These are phyloP conservation scores for Bifiguratus adelaidae DNA, from an alignment of 192 early-diverging fungal genomes.

Conservation along the genomic window DNA sequence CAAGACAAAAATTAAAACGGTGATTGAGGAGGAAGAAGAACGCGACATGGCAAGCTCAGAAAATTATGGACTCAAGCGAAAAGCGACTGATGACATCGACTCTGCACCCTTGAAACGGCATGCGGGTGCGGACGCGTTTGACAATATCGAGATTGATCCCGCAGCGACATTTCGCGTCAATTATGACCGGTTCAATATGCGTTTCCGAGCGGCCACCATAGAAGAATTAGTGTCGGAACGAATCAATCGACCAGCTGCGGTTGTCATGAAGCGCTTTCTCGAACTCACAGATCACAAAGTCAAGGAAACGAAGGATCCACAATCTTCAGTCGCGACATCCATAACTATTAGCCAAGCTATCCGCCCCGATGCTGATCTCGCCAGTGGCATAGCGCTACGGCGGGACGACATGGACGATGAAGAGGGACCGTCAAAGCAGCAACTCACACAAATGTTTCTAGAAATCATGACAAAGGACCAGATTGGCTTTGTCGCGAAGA, in stretches of 20 bases:
- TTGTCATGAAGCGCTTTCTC: constrained; percentile 45
- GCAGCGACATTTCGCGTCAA: constrained; percentile 61
- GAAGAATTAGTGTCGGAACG: constrained; percentile 42
- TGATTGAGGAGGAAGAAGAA: too few species aligned
- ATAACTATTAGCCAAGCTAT: constrained; percentile 37
- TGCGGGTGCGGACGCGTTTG: too few species aligned
- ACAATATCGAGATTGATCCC: too few species aligned
- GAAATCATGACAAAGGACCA: constrained; percentile 40
- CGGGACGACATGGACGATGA: constrained; percentile 4
- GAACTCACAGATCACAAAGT: constrained; percentile 44
- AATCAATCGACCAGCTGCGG: constrained; percentile 52
- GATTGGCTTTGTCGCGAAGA: constrained; percentile 39
- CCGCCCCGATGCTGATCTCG: constrained; percentile 16
- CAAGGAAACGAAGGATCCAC: constrained; percentile 35
- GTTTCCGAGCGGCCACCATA: constrained; percentile 59
- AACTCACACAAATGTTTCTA: constrained; percentile 45
- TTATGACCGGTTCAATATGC: constrained; percentile 50
- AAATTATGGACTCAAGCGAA: too few species aligned
- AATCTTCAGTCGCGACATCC: constrained; percentile 28
- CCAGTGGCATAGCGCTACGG: constrained; percentile 6
- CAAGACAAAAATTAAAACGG: too few species aligned
- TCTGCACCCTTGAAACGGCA: too few species aligned
- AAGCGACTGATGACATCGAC: constrained; percentile 4
- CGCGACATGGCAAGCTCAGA: too few species aligned
- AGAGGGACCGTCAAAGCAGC: constrained; percentile 9